phyloP scores from a whole-genome alignment of 305 asterid species.

The Euphrasia arctica region DNA sequence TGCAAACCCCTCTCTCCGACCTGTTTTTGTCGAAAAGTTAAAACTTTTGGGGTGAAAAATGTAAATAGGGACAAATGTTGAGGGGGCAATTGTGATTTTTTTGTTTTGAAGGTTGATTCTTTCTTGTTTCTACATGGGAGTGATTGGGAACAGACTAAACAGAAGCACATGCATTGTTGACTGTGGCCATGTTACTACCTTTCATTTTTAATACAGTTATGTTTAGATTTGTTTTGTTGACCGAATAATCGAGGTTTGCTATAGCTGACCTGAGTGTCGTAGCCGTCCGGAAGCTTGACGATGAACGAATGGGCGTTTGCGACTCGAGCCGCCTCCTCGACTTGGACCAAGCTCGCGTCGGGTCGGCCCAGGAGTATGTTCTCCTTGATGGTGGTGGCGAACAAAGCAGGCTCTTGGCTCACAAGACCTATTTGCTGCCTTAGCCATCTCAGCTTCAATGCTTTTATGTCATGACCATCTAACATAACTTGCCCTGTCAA shows the following conservation, averaged over 20 bases:
- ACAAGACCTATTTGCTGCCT: slow-evolving; percentile 96
- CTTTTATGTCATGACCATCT: slow-evolving; percentile 82
- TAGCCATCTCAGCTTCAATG: slow-evolving; percentile 79
- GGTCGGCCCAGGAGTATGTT: slow-evolving; percentile 90
- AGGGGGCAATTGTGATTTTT: neutral
- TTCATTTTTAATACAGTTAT: slow-evolving; percentile 36
- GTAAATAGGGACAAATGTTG: too few relatives aligned
- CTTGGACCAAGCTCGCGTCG: slow-evolving; percentile 64
- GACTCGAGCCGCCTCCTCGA: slow-evolving; percentile 96
- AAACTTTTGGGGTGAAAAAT: neutral
- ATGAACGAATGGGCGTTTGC: slow-evolving; percentile 96
- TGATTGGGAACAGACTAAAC: slow-evolving; percentile 32
- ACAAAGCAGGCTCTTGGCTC: slow-evolving; percentile 98
- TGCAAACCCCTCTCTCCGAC: slow-evolving; percentile 67
- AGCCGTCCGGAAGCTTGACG: slow-evolving; percentile 91
- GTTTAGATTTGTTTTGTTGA: slow-evolving; percentile 35
- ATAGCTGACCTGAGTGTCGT: slow-evolving; percentile 77
- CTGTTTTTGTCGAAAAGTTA: slow-evolving; percentile 25
- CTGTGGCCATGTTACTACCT: slow-evolving; percentile 66
- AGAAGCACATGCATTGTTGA: slow-evolving; percentile 74
- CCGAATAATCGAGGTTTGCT: slow-evolving; percentile 32
- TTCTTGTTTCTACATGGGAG: slow-evolving; percentile 29
- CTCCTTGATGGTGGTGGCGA: slow-evolving; percentile 88
- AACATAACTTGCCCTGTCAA: slow-evolving; percentile 76
- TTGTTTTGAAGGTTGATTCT: neutral